Evolutionary conservation across 1,284 basidiomycete species (phyloP), one percentile per base, ranked within the genome.

Genomic region (Ceratobasidium sp.): DNA sequence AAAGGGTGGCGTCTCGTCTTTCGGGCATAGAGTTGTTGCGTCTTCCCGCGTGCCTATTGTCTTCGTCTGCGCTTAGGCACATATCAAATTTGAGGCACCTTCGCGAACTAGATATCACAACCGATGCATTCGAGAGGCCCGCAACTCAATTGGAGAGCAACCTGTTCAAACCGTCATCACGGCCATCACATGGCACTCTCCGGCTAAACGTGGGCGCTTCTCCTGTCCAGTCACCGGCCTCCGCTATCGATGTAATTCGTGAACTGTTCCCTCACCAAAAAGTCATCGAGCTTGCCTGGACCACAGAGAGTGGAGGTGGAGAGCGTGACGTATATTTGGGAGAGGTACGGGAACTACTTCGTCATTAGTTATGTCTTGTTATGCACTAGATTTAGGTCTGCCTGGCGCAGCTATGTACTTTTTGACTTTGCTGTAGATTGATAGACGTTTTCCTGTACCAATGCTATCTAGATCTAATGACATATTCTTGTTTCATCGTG

Each of bases 101-200:
- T 26, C 44, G 64, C 64, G 64, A 65, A 48, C 64, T 65, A 26
- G 64, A 64, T 38, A 23, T 64, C 40, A 40, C 61, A 44, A 64
- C 61, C 1, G 10, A 9, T 44, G 64, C 64, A 48, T 48, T 48
- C 20, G 44, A 40, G 12, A 38, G 44, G 42, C 64, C 44, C 23
- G 12, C n/a, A 15, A 48, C n/a, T 65, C 10, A 42, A 48, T 48
- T 48, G 64, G 64, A 48, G 44, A 48, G 64, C 64, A 20, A 44
- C n/a, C 26, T n/a, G 2, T 12, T 33, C 33, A 33, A 33, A 33
- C 3, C 61, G 44, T 15, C 44, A 65, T 44, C 38, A 3, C 10
- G 44, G n/a, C 13, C 44, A 46, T 48, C 64, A 26, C 44, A 48
- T 48, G 64, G 12, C n/a, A 15, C 3, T 33, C 44, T 48, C 12